phyloP scores from a whole-genome alignment of 2,329 filamentous ascomycete species.

The Tolypocladium guangdongense region DNA sequence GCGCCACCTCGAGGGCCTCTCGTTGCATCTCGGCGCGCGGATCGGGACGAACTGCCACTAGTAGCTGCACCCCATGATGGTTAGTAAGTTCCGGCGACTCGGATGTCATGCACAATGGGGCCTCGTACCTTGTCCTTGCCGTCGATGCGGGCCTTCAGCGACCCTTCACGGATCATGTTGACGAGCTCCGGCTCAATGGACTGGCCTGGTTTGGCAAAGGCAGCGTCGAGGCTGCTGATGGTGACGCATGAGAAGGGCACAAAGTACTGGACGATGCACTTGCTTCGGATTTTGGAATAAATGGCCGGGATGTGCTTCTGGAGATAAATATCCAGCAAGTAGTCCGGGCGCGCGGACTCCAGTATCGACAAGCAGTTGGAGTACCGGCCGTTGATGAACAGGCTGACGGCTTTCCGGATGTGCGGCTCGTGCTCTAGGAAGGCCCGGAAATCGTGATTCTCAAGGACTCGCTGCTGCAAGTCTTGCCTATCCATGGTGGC shows the following conservation, averaged over 20 bases:
- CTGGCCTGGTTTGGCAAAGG: constrained; percentile 56
- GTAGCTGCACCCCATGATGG: constrained; percentile 34
- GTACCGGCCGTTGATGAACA: constrained; percentile 88
- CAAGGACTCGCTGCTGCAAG: constrained; percentile 65
- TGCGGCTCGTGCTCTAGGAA: constrained; percentile 92
- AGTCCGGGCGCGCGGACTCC: constrained; percentile 72
- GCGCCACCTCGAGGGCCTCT: constrained; percentile 55
- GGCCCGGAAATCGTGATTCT: constrained; percentile 68
- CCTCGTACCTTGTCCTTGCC: constrained; percentile 57
- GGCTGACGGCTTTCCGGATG: constrained; percentile 78
- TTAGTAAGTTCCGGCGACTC: background rate
- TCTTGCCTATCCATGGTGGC: constrained; percentile 77
- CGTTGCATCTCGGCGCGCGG: constrained; percentile 59
- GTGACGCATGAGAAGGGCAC: constrained; percentile 83
- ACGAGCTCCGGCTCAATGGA: constrained; percentile 66
- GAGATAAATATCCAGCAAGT: constrained; percentile 81
- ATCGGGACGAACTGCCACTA: constrained; percentile 61
- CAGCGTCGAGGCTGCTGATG: constrained; percentile 62
- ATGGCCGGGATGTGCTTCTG: constrained; percentile 60
- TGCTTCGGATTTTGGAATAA: constrained; percentile 67
- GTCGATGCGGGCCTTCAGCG: constrained; percentile 72
- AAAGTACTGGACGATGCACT: constrained; percentile 90
- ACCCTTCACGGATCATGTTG: constrained; percentile 61
- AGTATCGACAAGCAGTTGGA: constrained; percentile 73
- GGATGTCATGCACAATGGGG: background rate